phyloP scores from a whole-genome alignment of 768 basidiomycete species.

The Cystoderma amianthinum region DNA sequence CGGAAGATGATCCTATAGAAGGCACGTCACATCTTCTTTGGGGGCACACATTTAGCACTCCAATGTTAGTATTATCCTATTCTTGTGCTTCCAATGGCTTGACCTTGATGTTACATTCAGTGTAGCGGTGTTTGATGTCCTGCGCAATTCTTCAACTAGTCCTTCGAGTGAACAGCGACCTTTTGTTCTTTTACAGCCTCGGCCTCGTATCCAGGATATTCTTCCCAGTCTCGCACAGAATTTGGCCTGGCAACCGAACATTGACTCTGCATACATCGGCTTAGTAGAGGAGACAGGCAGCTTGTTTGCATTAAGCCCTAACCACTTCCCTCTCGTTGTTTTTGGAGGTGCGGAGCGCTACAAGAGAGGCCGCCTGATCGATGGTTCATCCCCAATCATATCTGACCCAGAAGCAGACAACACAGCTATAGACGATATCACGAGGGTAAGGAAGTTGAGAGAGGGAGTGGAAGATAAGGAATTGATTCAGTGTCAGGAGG shows the following conservation, averaged over 20 bases:
- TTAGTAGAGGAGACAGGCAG: slow-evolving; percentile 64
- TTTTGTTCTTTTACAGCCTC: slow-evolving; percentile 85
- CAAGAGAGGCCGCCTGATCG: slow-evolving; percentile 13
- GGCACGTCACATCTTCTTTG: slow-evolving; percentile 42
- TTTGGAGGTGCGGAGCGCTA: slow-evolving; percentile 36
- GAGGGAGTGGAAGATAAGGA: slow-evolving; percentile 2
- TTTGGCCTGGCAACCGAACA: slow-evolving; percentile 28
- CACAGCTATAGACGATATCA: slow-evolving; percentile 9
- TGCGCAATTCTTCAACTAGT: slow-evolving; percentile 25
- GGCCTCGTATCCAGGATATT: slow-evolving; percentile 66
- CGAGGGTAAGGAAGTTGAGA: slow-evolving; percentile 4
- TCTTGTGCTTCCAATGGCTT: neutral
- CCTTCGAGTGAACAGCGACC: slow-evolving; percentile 27
- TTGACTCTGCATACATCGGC: slow-evolving; percentile 76
- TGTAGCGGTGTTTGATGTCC: slow-evolving; percentile 79
- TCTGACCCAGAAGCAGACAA: slow-evolving; percentile 7
- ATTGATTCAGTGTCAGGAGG: slow-evolving; percentile 5
- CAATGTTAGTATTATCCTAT: slow-evolving; percentile 71
- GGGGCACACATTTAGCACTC: slow-evolving; percentile 51
- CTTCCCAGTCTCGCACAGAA: slow-evolving; percentile 46
- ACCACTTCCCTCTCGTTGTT: slow-evolving; percentile 74
- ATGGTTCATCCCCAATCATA: slow-evolving; percentile 7
- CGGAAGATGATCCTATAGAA: slow-evolving; percentile 10
- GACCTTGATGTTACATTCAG: slow-evolving; percentile 25
- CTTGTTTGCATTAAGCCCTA: slow-evolving; percentile 81